Evolutionary conservation across 495 filamentous ascomycete species (phyloP), one percentile per base, ranked within the genome.

Genomic region (Xylaria acuta): DNA sequence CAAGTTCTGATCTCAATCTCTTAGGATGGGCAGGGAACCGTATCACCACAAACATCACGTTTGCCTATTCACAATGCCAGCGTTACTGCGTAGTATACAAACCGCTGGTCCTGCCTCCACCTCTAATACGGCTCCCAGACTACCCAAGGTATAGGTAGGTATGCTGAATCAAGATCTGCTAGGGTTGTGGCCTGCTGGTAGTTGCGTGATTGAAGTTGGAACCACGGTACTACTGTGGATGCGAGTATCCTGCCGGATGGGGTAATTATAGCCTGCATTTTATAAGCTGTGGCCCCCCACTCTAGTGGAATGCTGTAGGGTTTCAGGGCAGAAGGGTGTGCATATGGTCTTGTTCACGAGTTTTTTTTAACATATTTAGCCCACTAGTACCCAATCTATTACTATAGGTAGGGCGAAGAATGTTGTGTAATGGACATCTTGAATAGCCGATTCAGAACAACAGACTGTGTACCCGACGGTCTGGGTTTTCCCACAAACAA

Each of bases 261-360:
- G 43, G 65, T 56, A 67, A 56, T 56, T 67, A 67, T 67, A 67
- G 65, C 65, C 65, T 56, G 49, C 65, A 56, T 41, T 64, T 43
- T 38, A 43, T 43, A 41, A 38, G 60, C 43, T 64, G 60, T 43
- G 60, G 60, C 54, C 67, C 51, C 67, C 67, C 53, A 69, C 67
- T 20, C 67, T 58, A 62, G 41, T 62, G 67, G 54, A 60, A 62
- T 69, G 60, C 30, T 34, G 67, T 69, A 69, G 67, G 67, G 67
- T 69, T 69, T 69, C 67, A 69, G 67, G 30, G 67, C 67, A 69
- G 67, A 47, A 69, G 30, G 27, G 53, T 60, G 56, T 49, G 67
- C 67, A 69, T 69, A 69, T 20, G 67, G 30, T 60, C 41, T 69
- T 62, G 67, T 69, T 69, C 67, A 69, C 67, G 67, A 59, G 67